Evolutionary conservation across 176 grass and related monocot species (phyloP).

Genomic region (Triticum aestivum): IWGSC_CS_RefSeq_v2.1 NC_057801.1:487867624-487868123

Average conservation of each 20-base stretch:
- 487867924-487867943: background rate
- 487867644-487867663: background rate
- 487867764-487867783: background rate
- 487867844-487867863: conserved; percentile 9
- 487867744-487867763: conserved; percentile 21
- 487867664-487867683: background rate
- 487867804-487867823: background rate
- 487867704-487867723: conserved; percentile 13
- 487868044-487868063: conserved; percentile 88
- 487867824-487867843: background rate
- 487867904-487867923: background rate
- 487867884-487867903: background rate
- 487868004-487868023: conserved; percentile 98
- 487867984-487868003: conserved; percentile 49
- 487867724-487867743: background rate
- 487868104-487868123: conserved; percentile 59
- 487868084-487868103: conserved; percentile 73
- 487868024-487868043: conserved; percentile 93
- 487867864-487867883: conserved; percentile 2
- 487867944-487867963: background rate
- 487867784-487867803: background rate
- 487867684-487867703: conserved; percentile 2
- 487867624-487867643: background rate
- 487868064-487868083: conserved; percentile 83
- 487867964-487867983: conserved; percentile 1